A percentile compares a stretch with the other conserved stretches of the same genome.
These are phyloP conservation scores for Cladosporium sp. DNA, from an alignment of 2,329 filamentous ascomycete genomes.

Conservation along the genomic window DNA sequence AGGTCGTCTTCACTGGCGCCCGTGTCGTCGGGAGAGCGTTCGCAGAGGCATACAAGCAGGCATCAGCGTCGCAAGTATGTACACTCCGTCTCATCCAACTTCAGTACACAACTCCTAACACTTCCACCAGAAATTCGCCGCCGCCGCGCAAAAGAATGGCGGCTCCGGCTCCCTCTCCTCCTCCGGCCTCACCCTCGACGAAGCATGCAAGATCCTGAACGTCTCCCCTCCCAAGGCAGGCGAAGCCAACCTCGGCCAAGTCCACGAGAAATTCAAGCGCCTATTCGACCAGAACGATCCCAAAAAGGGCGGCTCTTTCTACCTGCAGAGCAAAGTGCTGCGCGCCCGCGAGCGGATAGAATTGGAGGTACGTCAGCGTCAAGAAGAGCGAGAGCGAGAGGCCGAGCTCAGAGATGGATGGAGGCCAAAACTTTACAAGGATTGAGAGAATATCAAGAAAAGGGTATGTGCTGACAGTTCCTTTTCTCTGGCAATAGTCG, in stretches of 20 bases:
- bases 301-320: constrained; percentile 93
- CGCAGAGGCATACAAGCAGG: constrained; percentile 91
- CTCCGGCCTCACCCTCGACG: constrained; percentile 82
- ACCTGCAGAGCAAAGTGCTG: constrained; percentile 94
- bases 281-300: constrained; percentile 94
- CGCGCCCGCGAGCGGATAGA: constrained; percentile 89
- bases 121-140: constrained; percentile 30
- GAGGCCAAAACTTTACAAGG: constrained; percentile 94
- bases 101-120: neutral
- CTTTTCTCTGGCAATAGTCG: constrained; percentile 9
- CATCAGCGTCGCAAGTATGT: constrained; percentile 63
- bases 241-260: constrained; percentile 69
- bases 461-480: constrained; percentile 16
- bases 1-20: constrained; percentile 84
- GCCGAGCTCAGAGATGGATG: constrained; percentile 79
- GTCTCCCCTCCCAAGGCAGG: constrained; percentile 81
- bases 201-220: constrained; percentile 96
- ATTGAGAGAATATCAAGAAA: constrained; percentile 36
- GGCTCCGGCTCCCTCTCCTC: constrained; percentile 53
- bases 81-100: neutral
- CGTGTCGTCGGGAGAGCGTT: constrained; percentile 93
- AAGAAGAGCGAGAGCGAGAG: constrained; percentile 67
- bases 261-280: constrained; percentile 85
- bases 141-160: constrained; percentile 19
- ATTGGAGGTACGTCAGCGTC: constrained; percentile 69